phyloP scores from a whole-genome alignment of 169 alveolate genomes.

The Blepharisma undulans region DNA sequence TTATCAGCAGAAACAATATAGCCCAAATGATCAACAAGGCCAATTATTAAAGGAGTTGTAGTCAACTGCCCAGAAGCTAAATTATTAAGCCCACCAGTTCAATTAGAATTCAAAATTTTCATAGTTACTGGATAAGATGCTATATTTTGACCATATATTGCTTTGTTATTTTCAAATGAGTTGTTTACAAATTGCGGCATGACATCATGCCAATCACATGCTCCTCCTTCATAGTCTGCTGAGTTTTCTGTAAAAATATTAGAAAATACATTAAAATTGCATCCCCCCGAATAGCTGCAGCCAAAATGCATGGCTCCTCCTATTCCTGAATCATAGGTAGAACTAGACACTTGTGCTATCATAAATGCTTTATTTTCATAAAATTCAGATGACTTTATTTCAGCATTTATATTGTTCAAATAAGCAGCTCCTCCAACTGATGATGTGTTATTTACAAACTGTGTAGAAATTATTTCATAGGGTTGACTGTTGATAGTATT shows the following conservation, averaged over 20 bases:
- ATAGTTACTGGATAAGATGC: neutral
- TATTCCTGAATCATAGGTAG: neutral
- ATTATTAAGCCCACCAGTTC: neutral
- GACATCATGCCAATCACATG: neutral
- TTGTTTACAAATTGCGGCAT: neutral
- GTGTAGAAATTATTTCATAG: neutral
- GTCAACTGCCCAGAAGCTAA: constrained; percentile 2
- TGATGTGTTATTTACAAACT: neutral
- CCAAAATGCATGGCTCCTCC: neutral
- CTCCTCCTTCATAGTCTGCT: neutral
- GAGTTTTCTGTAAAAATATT: neutral
- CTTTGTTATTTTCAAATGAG: neutral
- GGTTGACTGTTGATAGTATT: neutral
- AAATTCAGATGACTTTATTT: no score
- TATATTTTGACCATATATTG: constrained; percentile 21
- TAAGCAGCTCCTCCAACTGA: neutral
- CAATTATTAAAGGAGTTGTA: neutral
- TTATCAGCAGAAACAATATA: neutral
- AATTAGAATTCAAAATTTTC: neutral
- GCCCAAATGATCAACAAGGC: neutral
- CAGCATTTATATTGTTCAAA: neutral
- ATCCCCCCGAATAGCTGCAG: neutral
- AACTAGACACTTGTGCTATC: neutral
- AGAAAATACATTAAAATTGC: neutral
- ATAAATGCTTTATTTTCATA: neutral